phyloP scores from a whole-genome alignment of 768 basidiomycete genomes.

The Crassisporium funariophilum region DNA sequence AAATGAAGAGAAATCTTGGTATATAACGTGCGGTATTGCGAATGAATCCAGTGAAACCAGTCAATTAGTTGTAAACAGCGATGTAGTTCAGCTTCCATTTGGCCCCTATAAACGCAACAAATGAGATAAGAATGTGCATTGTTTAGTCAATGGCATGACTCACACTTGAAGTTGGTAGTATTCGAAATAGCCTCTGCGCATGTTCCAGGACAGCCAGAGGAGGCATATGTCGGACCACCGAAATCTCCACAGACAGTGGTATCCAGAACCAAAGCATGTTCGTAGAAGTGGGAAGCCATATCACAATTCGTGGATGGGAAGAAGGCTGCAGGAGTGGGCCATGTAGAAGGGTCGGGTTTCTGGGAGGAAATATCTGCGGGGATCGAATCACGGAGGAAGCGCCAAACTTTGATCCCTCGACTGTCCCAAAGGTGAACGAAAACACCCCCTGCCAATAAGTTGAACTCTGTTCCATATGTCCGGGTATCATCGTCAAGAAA shows the following conservation, averaged over 20 bases:
- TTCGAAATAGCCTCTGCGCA: conserved; percentile 31
- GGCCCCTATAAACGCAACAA: conserved; percentile 52
- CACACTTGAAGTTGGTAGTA: conserved; percentile 24
- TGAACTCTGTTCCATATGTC: conserved; percentile 51
- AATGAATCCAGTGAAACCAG: too few species aligned
- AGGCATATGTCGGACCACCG: conserved; percentile 37
- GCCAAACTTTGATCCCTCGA: conserved; percentile 57
- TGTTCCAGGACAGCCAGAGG: conserved; percentile 42
- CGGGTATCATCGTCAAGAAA: conserved; percentile 42
- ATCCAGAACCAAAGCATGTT: conserved; percentile 53
- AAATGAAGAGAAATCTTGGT: conserved; percentile 4
- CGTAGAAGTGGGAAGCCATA: conserved; percentile 49
- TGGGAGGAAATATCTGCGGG: conserved; percentile 51
- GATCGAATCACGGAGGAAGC: conserved; percentile 52
- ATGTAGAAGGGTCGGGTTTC: conserved; percentile 47
- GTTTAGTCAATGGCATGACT: conserved; percentile 3
- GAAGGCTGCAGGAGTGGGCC: conserved; percentile 55
- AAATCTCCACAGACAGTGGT: conserved; percentile 52
- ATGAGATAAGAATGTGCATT: background rate
- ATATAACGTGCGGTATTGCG: too few species aligned
- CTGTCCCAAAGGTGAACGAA: conserved; percentile 58
- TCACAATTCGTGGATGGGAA: conserved; percentile 53
- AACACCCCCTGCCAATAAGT: conserved; percentile 48
- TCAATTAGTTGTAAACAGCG: conserved; percentile 45
- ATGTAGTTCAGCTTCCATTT: conserved; percentile 61